Evolutionary conservation across 1,284 basidiomycete genomes (phyloP), one percentile per base, ranked within the genome.

Genomic region (Cryptococcus sp.): DNA sequence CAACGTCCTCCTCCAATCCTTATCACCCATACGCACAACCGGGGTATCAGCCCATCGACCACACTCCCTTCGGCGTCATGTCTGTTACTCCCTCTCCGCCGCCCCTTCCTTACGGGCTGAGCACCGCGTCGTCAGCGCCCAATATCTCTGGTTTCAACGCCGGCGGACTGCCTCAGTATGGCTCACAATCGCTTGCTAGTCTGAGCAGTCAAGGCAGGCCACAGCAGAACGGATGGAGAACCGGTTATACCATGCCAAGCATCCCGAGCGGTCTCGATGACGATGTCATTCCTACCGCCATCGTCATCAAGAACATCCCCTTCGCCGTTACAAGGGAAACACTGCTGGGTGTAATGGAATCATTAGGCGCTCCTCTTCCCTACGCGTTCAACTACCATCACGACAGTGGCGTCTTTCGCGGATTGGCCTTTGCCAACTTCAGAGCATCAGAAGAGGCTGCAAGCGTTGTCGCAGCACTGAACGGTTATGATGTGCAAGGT

Each of bases 261-360:
- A 58, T 62, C 15, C 62, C 67, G 3, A 35, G 13, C 31, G 47
- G 57, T 11, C 52, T 60, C 3, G 76, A 78, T 68, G 93, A 97
- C 77, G 94, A 97, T 77, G 85, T 97, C 77, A 99, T 99, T 79
- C 95, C 95, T 54, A 99, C 95, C 17, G 95, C 96, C 56, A 98
- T 99, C 73, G 95, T 99, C 73, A 96, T 99, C 81, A 99, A 99
- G 85, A 98, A 98, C 84, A 99, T 98, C 80, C 95, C 94, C 60
- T 98, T 99, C 83, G 93, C 93, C 71, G 92, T 98, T 69, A 92
- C 93, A 81, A 88, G 90, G 73, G 94, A 99, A 81, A 93, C 93
- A 58, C 85, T 99, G 61, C 87, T 99, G 70, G 88, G 90, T 81
- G 93, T 98, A 76, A 99, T 99, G 78, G 92, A 93, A 66, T 96